A percentile compares a stretch with the other conserved stretches of the same genome.
Evolutionary conservation across 257 asterid species (phyloP).

Genomic region (Anisodus acutangulus): DNA sequence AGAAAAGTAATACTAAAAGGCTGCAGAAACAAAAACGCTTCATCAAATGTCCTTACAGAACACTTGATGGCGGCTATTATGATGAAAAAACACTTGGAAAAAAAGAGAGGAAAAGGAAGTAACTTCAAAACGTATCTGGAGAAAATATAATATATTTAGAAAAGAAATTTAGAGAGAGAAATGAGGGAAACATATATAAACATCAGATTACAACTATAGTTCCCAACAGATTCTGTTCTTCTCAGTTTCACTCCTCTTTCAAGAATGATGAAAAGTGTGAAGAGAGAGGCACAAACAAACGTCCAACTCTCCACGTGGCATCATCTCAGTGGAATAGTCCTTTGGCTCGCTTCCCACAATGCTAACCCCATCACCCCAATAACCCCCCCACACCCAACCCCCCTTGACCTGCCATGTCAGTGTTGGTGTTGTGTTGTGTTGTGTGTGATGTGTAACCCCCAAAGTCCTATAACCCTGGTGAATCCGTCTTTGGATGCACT

Average conservation of each 20-base stretch:
- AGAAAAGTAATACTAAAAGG: background rate
- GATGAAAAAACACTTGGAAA: background rate
- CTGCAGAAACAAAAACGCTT: background rate
- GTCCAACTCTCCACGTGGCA: conserved; percentile 69
- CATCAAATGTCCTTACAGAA: background rate
- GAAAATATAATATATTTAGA: background rate
- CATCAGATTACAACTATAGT: background rate
- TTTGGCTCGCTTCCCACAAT: conserved; percentile 60
- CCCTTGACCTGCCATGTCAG: conserved; percentile 51
- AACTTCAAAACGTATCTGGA: background rate
- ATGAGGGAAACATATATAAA: conserved; percentile 27
- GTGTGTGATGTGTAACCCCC: conserved; percentile 45
- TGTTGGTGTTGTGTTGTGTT: conserved; percentile 42
- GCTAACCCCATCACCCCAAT: background rate
- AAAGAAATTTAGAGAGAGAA: conserved; percentile 17
- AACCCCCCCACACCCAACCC: conserved; percentile 9
- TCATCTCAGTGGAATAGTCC: conserved; percentile 46
- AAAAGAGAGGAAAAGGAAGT: background rate
- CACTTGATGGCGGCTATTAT: conserved; percentile 31
- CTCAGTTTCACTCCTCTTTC: background rate
- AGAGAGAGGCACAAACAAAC: conserved; percentile 47
- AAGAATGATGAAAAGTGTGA: conserved; percentile 35
- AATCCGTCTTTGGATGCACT: conserved; percentile 58
- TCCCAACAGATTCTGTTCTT: conserved; percentile 26
- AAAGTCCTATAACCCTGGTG: conserved; percentile 64